phyloP scores from a whole-genome alignment of 202 grass and related monocot genomes.

The Bolboschoenoplectus hybrid region DNA sequence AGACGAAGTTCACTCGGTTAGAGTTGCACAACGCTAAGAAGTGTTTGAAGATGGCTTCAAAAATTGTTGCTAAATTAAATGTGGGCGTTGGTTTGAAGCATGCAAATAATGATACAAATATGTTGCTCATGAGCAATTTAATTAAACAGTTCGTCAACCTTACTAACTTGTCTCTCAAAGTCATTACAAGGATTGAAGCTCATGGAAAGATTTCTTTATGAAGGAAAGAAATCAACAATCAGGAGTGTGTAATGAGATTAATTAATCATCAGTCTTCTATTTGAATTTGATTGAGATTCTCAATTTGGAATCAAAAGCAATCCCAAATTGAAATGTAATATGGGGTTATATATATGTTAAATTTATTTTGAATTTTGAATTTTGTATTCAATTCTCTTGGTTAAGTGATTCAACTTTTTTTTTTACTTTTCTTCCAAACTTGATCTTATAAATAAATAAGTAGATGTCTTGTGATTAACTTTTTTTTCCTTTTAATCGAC shows the following conservation, averaged over 20 bases:
- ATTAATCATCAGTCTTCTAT: background rate
- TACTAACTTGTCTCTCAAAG: conserved; percentile 4
- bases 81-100: background rate
- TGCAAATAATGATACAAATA: background rate
- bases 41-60: background rate
- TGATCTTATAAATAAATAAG: background rate
- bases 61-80: conserved; percentile 7
- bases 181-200: background rate
- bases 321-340: background rate
- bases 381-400: background rate
- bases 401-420: background rate
- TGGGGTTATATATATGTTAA: background rate
- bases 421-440: background rate
- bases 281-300: background rate
- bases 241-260: background rate
- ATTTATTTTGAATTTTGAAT: background rate
- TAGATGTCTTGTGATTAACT: background rate
- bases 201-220: background rate
- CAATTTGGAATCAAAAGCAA: background rate
- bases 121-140: background rate
- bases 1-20: background rate
- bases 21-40: background rate
- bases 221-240: background rate
- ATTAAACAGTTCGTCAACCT: conserved; percentile 20
- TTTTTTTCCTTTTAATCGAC: no score